phyloP scores from a whole-genome alignment of 371 early-diverging fungal species.

The Rhizomucor miehei region DNA sequence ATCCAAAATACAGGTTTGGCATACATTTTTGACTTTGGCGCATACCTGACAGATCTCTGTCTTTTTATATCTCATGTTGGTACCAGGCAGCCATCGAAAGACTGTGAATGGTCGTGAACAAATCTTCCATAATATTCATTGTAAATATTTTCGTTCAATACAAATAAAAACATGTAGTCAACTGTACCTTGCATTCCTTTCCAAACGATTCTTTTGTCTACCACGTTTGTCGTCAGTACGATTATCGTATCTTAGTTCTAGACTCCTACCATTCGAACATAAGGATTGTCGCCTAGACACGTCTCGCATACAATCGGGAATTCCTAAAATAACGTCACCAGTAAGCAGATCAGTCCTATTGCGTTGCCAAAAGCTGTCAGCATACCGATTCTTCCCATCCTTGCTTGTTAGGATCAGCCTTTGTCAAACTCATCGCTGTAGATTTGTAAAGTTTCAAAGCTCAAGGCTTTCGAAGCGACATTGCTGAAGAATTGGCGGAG shows the following conservation, averaged over 20 bases:
- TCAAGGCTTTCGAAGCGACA: no score
- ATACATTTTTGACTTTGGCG: slow-evolving; percentile 95
- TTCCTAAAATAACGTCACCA: slow-evolving; percentile 46
- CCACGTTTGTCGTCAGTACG: not conserved
- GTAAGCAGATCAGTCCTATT: not conserved
- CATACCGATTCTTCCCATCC: slow-evolving; percentile 71
- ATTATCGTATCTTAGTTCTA: no score
- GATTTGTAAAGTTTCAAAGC: no score
- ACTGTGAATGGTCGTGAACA: slow-evolving; percentile 95
- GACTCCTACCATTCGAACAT: slow-evolving; percentile 94
- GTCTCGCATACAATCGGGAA: slow-evolving; percentile 93
- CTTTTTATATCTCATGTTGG: slow-evolving; percentile 92
- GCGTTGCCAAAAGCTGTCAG: not conserved
- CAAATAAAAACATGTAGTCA: not conserved
- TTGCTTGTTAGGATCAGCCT: slow-evolving; percentile 70
- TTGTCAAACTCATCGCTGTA: slow-evolving; percentile 13
- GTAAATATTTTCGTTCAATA: no score
- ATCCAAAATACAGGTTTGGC: slow-evolving; percentile 96
- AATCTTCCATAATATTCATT: slow-evolving; percentile 54
- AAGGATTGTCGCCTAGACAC: slow-evolving; percentile 96
- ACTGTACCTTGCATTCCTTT: slow-evolving; percentile 85
- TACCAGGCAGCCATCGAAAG: slow-evolving; percentile 95
- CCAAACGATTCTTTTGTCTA: slow-evolving; percentile 81
- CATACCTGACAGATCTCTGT: slow-evolving; percentile 97
- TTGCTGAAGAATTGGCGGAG: no score